Conservation (phyloP, 345 rosid genomes). For the Geranium rotundifolium region DNA sequence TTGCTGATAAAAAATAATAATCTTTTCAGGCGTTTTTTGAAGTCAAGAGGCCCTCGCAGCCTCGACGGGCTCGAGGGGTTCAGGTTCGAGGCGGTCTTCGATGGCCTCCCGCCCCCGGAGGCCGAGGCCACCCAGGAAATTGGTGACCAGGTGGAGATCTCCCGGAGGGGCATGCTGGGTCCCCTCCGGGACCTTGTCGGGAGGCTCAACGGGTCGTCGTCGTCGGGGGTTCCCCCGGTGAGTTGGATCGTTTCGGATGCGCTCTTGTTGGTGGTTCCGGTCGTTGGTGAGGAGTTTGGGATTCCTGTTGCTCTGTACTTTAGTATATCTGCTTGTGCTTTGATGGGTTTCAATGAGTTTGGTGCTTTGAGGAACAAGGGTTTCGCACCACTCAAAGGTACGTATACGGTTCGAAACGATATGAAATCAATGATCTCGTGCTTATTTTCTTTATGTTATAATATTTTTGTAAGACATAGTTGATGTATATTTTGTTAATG, state of each 20-base stretch:
- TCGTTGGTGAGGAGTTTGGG: slow-evolving; percentile 17
- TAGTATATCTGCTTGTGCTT: slow-evolving; percentile 19
- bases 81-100: too few species aligned
- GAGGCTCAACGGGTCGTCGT: slow-evolving; percentile 11
- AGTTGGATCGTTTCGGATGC: slow-evolving; percentile 22
- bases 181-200: slow-evolving; percentile 20
- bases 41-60: too few species aligned
- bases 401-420: background rate
- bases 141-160: slow-evolving; percentile 3
- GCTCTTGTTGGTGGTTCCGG: slow-evolving; percentile 17
- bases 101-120: slow-evolving; percentile 9
- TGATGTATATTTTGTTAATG: too few species aligned
- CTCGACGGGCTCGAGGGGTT: too few species aligned
- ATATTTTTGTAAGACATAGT: too few species aligned
- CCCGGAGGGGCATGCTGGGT: slow-evolving; percentile 15
- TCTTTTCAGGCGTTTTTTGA: too few species aligned
- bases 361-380: slow-evolving; percentile 15
- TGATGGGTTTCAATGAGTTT: slow-evolving; percentile 14
- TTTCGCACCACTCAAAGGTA: slow-evolving; percentile 22
- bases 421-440: too few species aligned
- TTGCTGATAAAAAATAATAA: too few species aligned
- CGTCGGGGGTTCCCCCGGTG: slow-evolving; percentile 13
- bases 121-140: slow-evolving; percentile 19
- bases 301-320: slow-evolving; percentile 15
- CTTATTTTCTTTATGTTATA: too few species aligned